Evolutionary conservation across 2,329 filamentous ascomycete species (phyloP).

Genomic region (Fusarium sp.): DNA sequence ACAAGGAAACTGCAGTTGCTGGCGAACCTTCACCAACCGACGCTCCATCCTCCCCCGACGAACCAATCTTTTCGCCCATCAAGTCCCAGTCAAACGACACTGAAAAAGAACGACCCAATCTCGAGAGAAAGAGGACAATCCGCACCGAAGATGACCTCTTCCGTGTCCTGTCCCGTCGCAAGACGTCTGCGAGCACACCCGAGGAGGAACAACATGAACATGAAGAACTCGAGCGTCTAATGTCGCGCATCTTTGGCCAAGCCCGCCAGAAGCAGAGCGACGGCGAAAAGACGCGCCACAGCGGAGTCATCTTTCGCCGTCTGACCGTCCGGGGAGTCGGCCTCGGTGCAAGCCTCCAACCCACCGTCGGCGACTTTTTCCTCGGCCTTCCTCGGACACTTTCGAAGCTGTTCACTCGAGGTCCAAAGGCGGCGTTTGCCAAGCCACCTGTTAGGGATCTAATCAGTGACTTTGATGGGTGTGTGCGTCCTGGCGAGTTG

Average conservation of each 20-base stretch:
- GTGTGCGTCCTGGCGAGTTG: conserved; percentile 78
- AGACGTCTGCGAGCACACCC: conserved; percentile 51
- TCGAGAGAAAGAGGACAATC: conserved; percentile 42
- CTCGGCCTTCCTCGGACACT: conserved; percentile 61
- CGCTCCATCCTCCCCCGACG: conserved; percentile 9
- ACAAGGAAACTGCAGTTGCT: not conserved
- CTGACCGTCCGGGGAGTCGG: conserved; percentile 78
- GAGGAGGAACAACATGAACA: conserved; percentile 54
- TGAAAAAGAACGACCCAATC: conserved; percentile 24
- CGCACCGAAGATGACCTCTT: conserved; percentile 65
- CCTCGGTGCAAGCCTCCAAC: conserved; percentile 68
- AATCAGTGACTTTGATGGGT: conserved; percentile 73
- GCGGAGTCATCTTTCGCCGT: conserved; percentile 77
- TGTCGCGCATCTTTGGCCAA: conserved; percentile 78
- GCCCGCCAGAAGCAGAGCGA: conserved; percentile 74
- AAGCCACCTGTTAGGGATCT: conserved; percentile 74
- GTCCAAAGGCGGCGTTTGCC: conserved; percentile 62
- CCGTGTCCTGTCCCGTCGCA: conserved; percentile 59
- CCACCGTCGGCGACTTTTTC: conserved; percentile 73
- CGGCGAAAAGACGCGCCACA: conserved; percentile 76
- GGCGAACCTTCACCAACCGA: conserved; percentile 6
- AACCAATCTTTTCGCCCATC: conserved; percentile 43
- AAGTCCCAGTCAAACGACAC: conserved; percentile 36
- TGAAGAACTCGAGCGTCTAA: conserved; percentile 68
- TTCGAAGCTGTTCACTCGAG: conserved; percentile 61